These are phyloP conservation scores for Letharia columbiana DNA, from an alignment of 495 filamentous ascomycete species.

Conservation along the genomic window DNA sequence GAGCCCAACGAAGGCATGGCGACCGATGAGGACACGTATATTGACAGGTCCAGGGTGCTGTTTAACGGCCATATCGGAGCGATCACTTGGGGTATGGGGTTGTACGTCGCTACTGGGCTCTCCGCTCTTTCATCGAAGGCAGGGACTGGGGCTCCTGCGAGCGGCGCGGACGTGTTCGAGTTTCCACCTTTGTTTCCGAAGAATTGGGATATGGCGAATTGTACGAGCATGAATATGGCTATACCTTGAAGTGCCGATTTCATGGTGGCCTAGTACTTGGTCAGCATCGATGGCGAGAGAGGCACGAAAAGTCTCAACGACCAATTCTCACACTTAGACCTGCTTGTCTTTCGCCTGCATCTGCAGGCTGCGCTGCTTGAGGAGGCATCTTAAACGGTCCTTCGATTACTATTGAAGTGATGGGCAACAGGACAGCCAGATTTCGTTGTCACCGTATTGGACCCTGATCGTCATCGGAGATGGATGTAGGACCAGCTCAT, in stretches of 20 bases:
- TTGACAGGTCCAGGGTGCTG: conserved; percentile 68
- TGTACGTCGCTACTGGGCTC: conserved; percentile 55
- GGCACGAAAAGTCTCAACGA: background rate
- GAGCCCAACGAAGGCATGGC: conserved; percentile 56
- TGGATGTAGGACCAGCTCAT: background rate
- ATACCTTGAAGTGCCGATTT: conserved; percentile 54
- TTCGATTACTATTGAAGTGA: background rate
- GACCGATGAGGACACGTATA: conserved; percentile 74
- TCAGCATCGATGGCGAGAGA: conserved; percentile 15
- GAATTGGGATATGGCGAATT: conserved; percentile 53
- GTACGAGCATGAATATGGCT: conserved; percentile 59
- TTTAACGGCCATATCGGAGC: conserved; percentile 82
- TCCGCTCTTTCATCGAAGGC: conserved; percentile 56
- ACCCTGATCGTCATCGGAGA: background rate
- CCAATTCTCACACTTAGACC: conserved; percentile 17
- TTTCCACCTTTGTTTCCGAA: conserved; percentile 43
- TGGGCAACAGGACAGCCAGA: background rate
- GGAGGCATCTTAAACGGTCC: conserved; percentile 13
- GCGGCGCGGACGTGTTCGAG: conserved; percentile 38
- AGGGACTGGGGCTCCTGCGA: conserved; percentile 46
- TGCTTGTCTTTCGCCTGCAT: conserved; percentile 6
- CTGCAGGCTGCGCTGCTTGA: conserved; percentile 9
- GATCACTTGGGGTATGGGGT: conserved; percentile 61
- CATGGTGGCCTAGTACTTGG: conserved; percentile 42
- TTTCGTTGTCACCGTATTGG: background rate